Conservation (phyloP, 2,329 filamentous ascomycete genomes). For the Cyphellophora europaea region DNA sequence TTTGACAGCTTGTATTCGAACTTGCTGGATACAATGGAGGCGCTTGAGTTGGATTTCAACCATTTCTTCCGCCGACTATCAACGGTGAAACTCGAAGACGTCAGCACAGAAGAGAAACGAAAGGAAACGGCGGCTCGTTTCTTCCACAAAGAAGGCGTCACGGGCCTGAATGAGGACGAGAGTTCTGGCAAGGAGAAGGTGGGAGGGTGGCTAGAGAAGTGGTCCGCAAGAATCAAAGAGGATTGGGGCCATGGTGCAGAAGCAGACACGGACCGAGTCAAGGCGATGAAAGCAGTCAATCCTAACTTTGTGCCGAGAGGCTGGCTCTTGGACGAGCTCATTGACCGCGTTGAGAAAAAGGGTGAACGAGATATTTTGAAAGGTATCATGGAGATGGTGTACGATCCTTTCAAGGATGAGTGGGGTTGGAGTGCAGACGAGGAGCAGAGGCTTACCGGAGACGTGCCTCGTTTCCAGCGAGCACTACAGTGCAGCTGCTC, state of each 20-base stretch:
- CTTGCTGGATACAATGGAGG: constrained; percentile 70
- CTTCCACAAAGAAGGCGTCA: constrained; percentile 67
- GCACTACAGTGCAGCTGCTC: constrained; percentile 94
- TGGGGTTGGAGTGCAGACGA: constrained; percentile 55
- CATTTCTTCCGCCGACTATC: constrained; percentile 82
- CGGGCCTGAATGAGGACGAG: constrained; percentile 49
- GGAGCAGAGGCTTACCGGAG: constrained; percentile 73
- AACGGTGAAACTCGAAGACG: constrained; percentile 48
- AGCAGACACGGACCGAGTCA: constrained; percentile 54
- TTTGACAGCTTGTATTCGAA: constrained; percentile 77
- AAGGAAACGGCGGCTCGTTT: constrained; percentile 61
- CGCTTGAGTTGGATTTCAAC: constrained; percentile 81
- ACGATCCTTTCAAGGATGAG: constrained; percentile 74
- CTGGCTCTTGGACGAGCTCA: constrained; percentile 91
- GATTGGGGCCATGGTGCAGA: constrained; percentile 58
- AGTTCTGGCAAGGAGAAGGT: constrained; percentile 58
- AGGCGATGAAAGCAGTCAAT: constrained; percentile 75
- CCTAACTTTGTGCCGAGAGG: constrained; percentile 85
- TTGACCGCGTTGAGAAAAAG: constrained; percentile 75
- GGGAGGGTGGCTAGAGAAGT: constrained; percentile 71
- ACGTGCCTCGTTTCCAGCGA: constrained; percentile 68
- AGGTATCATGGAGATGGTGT: constrained; percentile 70
- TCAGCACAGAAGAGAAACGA: constrained; percentile 56
- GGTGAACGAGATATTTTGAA: constrained; percentile 70
- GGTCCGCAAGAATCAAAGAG: constrained; percentile 61